A percentile compares a stretch with the other conserved stretches of the same genome.
phyloP scores from a whole-genome alignment of 2,329 filamentous ascomycete species.

The Parastagonospora avenae region DNA sequence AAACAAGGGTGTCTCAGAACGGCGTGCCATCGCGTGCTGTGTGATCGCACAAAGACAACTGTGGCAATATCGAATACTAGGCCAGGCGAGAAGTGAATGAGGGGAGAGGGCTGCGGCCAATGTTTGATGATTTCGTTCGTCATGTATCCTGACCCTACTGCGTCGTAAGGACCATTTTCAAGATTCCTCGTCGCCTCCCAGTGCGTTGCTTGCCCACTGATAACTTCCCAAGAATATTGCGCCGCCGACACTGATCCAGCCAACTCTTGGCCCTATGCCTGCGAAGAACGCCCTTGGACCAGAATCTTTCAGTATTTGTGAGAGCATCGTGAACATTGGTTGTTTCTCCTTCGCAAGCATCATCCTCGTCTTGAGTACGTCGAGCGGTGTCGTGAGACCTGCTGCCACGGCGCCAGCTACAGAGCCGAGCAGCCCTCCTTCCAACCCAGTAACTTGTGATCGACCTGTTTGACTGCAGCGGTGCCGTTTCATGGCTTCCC shows the following conservation, averaged over 20 bases:
- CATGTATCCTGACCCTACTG: too few relatives aligned
- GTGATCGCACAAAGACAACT: too few relatives aligned
- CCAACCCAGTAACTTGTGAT: conserved; percentile 67
- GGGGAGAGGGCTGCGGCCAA: neutral
- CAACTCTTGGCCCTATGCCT: conserved; percentile 79
- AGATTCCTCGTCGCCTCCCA: conserved; percentile 55
- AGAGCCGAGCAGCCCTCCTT: conserved; percentile 86
- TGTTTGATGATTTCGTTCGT: too few relatives aligned
- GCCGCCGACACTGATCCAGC: conserved; percentile 94
- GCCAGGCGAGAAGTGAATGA: neutral
- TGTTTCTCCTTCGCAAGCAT: conserved; percentile 81
- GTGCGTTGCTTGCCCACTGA: conserved; percentile 80
- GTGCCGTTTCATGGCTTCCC: conserved; percentile 88
- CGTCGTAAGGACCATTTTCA: neutral
- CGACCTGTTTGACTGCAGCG: conserved; percentile 54
- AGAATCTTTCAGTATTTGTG: conserved; percentile 66
- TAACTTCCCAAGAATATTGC: conserved; percentile 95
- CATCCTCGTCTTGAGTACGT: conserved; percentile 95
- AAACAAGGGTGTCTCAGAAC: too few relatives aligned
- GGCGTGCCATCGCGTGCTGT: too few relatives aligned
- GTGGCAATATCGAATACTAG: too few relatives aligned
- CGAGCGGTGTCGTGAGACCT: conserved; percentile 86
- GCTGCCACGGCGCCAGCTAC: conserved; percentile 84
- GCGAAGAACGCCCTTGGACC: conserved; percentile 74
- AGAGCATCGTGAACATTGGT: conserved; percentile 64